These are phyloP conservation scores for Starmerella roubikii DNA, from an alignment of 805 yeast species.

Conservation along the genomic window DNA sequence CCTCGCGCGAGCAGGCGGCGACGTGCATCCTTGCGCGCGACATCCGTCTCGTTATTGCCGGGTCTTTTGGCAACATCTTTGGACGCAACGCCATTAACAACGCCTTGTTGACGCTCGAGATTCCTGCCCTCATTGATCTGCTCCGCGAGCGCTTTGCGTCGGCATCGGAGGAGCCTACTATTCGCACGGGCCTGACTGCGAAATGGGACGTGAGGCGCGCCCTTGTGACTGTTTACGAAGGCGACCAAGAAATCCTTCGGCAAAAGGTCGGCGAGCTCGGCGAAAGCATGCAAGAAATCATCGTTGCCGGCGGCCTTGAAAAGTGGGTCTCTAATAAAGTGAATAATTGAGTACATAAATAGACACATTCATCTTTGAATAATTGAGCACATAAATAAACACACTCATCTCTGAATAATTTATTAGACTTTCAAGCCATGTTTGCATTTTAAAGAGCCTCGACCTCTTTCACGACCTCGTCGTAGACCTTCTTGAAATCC, in stretches of 20 bases:
- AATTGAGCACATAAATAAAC: neutral
- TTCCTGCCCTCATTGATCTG: conserved; percentile 70
- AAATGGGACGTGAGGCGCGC: conserved; percentile 88
- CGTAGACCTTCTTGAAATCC: conserved; percentile 84
- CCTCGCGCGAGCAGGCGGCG: conserved; percentile 98
- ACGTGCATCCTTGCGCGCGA: conserved; percentile 94
- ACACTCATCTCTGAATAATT: conserved; percentile 1
- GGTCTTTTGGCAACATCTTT: conserved; percentile 94
- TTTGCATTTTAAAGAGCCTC: conserved; percentile 18
- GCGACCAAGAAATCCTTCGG: conserved; percentile 43
- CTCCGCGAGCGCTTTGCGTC: conserved; percentile 54
- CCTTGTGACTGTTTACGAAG: conserved; percentile 61
- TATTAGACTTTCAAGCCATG: neutral
- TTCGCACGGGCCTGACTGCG: conserved; percentile 88
- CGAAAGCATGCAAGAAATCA: conserved; percentile 87
- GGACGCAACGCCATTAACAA: conserved; percentile 93
- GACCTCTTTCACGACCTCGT: conserved; percentile 89
- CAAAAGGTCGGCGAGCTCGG: conserved; percentile 95
- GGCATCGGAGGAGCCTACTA: conserved; percentile 51
- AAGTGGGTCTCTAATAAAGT: conserved; percentile 60
- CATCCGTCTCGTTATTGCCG: conserved; percentile 84
- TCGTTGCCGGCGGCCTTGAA: conserved; percentile 93
- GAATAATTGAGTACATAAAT: neutral
- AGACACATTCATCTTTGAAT: neutral
- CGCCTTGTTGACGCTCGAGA: conserved; percentile 84